Conservation (phyloP, 2,329 filamentous ascomycete species). For the Fusarium chlamydosporum region DNA sequence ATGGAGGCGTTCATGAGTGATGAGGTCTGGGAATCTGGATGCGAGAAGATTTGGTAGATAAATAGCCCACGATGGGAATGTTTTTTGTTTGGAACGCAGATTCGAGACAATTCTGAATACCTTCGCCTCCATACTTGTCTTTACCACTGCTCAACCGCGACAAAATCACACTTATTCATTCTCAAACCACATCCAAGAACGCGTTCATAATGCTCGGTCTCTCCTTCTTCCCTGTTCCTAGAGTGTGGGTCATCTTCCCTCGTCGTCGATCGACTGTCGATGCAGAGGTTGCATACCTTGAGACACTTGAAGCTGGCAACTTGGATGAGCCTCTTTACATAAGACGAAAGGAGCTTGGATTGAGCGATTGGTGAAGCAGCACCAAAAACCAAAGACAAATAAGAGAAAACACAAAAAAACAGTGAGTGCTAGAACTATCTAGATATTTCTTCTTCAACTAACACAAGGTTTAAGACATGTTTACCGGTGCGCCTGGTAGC, state of each 20-base stretch:
- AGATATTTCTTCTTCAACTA: not conserved
- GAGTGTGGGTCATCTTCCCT: conserved; percentile 32
- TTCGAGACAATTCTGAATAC: conserved; percentile 1
- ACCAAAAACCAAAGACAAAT: no score
- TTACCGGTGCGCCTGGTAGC: conserved; percentile 24
- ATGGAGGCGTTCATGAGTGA: conserved; percentile 13
- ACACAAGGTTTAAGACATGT: conserved; percentile 7
- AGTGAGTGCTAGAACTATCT: not conserved
- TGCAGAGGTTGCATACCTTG: conserved; percentile 30
- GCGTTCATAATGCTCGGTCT: conserved; percentile 43
- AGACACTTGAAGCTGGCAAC: conserved; percentile 35
- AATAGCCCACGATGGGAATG: conserved; percentile 12
- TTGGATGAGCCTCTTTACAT: conserved; percentile 39
- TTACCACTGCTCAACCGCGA: not conserved
- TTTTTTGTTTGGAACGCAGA: not conserved
- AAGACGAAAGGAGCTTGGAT: conserved; percentile 32
- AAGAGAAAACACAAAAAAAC: not conserved
- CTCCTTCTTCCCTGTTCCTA: conserved; percentile 42
- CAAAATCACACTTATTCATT: not conserved
- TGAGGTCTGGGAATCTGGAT: not conserved
- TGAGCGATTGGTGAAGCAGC: conserved; percentile 36
- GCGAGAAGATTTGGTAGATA: not conserved
- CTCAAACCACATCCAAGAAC: not conserved
- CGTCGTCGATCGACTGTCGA: conserved; percentile 39
- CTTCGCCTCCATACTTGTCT: not conserved